Evolutionary conservation across 2,329 filamentous ascomycete species (phyloP).

Genomic region (Iodosphaeria phyllophila): DNA sequence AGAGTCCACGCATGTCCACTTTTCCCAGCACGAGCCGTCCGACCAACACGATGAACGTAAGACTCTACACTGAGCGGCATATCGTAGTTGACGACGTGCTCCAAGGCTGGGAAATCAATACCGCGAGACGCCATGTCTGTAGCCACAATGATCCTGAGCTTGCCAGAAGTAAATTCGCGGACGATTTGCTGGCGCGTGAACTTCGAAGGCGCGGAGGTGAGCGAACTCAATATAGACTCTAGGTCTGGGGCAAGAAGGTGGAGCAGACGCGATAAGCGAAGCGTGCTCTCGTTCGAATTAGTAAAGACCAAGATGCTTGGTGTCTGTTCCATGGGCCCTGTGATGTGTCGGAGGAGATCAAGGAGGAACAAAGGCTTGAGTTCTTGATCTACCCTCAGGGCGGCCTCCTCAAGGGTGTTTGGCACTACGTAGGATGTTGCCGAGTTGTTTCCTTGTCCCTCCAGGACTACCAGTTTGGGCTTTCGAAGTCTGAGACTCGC

Average conservation of each 20-base stretch:
- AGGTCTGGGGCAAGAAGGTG: slow-evolving; percentile 43
- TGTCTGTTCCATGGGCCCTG: slow-evolving; percentile 2
- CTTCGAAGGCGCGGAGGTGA: slow-evolving; percentile 64
- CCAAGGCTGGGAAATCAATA: slow-evolving; percentile 61
- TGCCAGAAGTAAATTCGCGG: slow-evolving; percentile 41
- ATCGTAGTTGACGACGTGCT: slow-evolving; percentile 88
- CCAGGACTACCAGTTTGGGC: slow-evolving; percentile 60
- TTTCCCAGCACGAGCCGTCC: slow-evolving; percentile 69
- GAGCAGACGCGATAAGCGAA: slow-evolving; percentile 71
- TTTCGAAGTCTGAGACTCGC: slow-evolving; percentile 52
- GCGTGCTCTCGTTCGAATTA: slow-evolving; percentile 72
- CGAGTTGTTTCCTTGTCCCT: slow-evolving; percentile 23
- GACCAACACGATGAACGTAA: slow-evolving; percentile 83
- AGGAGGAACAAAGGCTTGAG: slow-evolving; percentile 76
- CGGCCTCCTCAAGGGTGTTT: slow-evolving; percentile 40
- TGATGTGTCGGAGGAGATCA: slow-evolving; percentile 41
- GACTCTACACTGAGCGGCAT: slow-evolving; percentile 62
- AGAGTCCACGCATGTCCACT: slow-evolving; percentile 71
- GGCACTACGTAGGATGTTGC: slow-evolving; percentile 38
- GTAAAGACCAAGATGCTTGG: slow-evolving; percentile 65
- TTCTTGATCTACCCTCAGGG: slow-evolving; percentile 48
- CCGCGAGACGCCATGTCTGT: slow-evolving; percentile 89
- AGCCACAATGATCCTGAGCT: slow-evolving; percentile 60
- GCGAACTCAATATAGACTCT: slow-evolving; percentile 40
- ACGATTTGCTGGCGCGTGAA: slow-evolving; percentile 49